Evolutionary conservation across 768 basidiomycete species (phyloP).

Genomic region (Chiua virens): DNA sequence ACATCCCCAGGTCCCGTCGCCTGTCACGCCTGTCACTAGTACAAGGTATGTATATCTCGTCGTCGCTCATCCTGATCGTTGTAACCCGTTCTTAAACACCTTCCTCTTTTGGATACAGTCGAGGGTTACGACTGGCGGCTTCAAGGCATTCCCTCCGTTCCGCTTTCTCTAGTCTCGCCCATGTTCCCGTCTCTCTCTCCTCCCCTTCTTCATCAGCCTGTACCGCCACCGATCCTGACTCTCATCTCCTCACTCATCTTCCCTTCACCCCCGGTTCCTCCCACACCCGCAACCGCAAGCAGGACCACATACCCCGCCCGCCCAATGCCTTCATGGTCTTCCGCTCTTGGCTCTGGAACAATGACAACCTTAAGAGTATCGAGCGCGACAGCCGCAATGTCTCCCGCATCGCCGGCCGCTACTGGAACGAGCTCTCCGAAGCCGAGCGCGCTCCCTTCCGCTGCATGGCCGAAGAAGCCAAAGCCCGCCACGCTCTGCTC

Average conservation of each 20-base stretch:
- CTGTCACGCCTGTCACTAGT: slow-evolving; percentile 41
- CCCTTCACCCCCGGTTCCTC: slow-evolving; percentile 35
- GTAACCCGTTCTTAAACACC: slow-evolving; percentile 32
- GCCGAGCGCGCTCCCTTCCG: slow-evolving; percentile 50
- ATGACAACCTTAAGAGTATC: slow-evolving; percentile 46
- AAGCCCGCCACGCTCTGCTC: slow-evolving; percentile 45
- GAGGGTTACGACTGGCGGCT: slow-evolving; percentile 29
- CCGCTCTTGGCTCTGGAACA: slow-evolving; percentile 64
- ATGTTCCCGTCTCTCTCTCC: slow-evolving; percentile 4
- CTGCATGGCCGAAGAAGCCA: slow-evolving; percentile 45
- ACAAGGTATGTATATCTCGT: slow-evolving; percentile 29
- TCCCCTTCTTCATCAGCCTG: slow-evolving; percentile 20
- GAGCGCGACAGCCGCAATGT: slow-evolving; percentile 75
- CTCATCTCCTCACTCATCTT: slow-evolving; percentile 28
- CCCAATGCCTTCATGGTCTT: slow-evolving; percentile 87
- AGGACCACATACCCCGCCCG: slow-evolving; percentile 68
- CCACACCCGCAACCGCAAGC: slow-evolving; percentile 41
- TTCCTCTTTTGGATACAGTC: slow-evolving; percentile 35
- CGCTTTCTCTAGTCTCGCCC: slow-evolving; percentile 21
- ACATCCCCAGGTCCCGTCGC: slow-evolving; percentile 44
- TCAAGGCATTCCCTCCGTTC: slow-evolving; percentile 16
- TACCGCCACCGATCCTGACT: slow-evolving; percentile 12
- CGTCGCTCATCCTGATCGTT: background rate
- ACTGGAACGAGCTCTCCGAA: slow-evolving; percentile 59
- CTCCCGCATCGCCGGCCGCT: slow-evolving; percentile 64